phyloP scores from a whole-genome alignment of 768 basidiomycete species.

The Termitomyces sp. region DNA sequence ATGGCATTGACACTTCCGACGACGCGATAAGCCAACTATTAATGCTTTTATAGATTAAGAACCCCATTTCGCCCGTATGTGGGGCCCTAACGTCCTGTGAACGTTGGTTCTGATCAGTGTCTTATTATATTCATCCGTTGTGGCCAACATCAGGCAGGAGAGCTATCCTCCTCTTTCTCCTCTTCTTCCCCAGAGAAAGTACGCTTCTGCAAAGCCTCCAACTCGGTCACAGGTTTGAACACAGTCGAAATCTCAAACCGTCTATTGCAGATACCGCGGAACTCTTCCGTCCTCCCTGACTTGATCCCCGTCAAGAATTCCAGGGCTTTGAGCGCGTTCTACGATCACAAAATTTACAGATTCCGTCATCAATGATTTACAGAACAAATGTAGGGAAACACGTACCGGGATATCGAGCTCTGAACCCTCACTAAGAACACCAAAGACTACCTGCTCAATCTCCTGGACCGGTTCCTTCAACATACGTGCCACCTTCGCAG shows the following conservation, averaged over 20 bases:
- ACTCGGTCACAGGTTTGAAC: conserved; percentile 55
- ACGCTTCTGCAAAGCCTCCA: conserved; percentile 29
- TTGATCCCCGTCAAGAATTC: conserved; percentile 42
- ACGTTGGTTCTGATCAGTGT: neutral
- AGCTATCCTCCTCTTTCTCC: conserved; percentile 2
- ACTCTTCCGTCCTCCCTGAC: conserved; percentile 56
- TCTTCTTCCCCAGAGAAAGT: conserved; percentile 13
- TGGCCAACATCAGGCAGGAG: neutral
- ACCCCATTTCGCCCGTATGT: neutral
- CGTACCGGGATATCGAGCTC: conserved; percentile 42
- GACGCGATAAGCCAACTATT: too few species aligned
- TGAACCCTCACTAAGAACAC: conserved; percentile 35
- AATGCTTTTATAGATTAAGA: too few species aligned
- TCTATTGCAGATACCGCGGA: conserved; percentile 44
- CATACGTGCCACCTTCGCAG: conserved; percentile 47
- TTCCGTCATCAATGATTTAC: neutral
- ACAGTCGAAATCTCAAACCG: conserved; percentile 59
- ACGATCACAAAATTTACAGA: neutral
- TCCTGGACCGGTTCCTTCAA: conserved; percentile 49
- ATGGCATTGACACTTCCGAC: too few species aligned
- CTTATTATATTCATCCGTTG: neutral
- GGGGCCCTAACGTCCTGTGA: too few species aligned
- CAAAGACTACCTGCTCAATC: conserved; percentile 54
- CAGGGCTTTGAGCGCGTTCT: conserved; percentile 50
- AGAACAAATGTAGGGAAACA: neutral